Percentiles rank a stretch among this genome's conserved stretches.
Conservation (phyloP, 2,329 filamentous ascomycete species). For the Periconia sp. region DNA sequence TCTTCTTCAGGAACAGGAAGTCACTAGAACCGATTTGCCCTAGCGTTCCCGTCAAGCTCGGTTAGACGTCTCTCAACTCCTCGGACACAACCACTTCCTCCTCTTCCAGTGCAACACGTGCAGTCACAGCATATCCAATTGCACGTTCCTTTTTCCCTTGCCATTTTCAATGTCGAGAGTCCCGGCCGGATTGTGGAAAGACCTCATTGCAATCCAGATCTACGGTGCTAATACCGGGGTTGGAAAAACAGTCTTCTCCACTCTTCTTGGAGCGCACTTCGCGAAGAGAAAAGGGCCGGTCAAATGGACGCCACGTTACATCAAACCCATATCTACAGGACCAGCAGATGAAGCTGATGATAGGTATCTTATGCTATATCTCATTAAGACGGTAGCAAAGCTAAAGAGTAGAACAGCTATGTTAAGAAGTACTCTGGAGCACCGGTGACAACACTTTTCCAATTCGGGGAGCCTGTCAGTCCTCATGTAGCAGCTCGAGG, state of each 20-base stretch:
- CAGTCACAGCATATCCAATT: too few species aligned
- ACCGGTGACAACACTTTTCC: conserved; percentile 67
- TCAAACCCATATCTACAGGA: conserved; percentile 86
- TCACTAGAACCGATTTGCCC: neutral
- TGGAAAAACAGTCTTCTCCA: conserved; percentile 82
- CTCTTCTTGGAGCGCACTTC: conserved; percentile 69
- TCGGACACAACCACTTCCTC: too few species aligned
- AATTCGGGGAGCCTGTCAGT: conserved; percentile 76
- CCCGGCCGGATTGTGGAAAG: conserved; percentile 70
- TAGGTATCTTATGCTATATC: conserved; percentile 52
- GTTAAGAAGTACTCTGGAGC: conserved; percentile 64
- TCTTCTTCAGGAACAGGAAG: conserved; percentile 11
- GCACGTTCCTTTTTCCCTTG: conserved; percentile 2
- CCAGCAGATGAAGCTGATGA: conserved; percentile 73
- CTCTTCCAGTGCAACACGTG: too few species aligned
- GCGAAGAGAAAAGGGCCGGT: conserved; percentile 12
- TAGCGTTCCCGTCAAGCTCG: conserved; percentile 3
- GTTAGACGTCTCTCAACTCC: neutral
- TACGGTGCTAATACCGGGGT: conserved; percentile 86
- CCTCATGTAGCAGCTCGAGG: conserved; percentile 73
- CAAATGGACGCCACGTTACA: conserved; percentile 61
- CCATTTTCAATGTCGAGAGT: conserved; percentile 50
- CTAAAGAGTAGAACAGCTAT: conserved; percentile 58
- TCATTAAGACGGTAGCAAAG: neutral
- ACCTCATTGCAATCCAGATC: conserved; percentile 73